Conservation (phyloP, 2,329 filamentous ascomycete genomes). For the Trichothecium roseum region DNA sequence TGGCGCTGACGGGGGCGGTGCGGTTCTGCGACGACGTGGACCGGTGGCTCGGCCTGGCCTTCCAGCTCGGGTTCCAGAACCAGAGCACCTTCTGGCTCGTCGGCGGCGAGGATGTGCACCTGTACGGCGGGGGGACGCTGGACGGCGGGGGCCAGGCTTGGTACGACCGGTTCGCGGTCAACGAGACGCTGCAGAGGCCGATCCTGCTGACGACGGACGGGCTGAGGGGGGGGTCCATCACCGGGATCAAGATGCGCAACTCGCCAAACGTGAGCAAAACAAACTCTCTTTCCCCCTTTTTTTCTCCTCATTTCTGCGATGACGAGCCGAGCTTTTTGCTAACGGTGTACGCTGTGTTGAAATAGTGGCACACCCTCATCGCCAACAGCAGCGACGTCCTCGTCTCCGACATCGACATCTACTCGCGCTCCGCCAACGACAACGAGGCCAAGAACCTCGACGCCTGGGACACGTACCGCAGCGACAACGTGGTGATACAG, state of each 20-base stretch:
- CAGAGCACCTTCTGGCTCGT: conserved; percentile 31
- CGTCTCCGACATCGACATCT: conserved; percentile 52
- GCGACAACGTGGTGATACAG: conserved; percentile 52
- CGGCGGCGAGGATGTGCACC: conserved; percentile 36
- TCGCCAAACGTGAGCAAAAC: conserved; percentile 28
- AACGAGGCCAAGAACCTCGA: conserved; percentile 52
- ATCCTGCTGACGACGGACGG: conserved; percentile 48
- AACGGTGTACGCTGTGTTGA: no score
- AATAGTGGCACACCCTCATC: conserved; percentile 41
- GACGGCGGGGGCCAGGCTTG: conserved; percentile 56
- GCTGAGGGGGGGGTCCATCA: conserved; percentile 45
- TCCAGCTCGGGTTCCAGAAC: conserved; percentile 56
- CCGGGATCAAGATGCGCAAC: conserved; percentile 49
- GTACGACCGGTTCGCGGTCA: conserved; percentile 49
- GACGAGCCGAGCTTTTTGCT: conserved; percentile 11
- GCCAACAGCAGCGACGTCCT: conserved; percentile 56
- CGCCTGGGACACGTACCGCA: conserved; percentile 55
- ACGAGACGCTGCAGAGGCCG: conserved; percentile 47
- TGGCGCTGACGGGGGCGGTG: conserved; percentile 45
- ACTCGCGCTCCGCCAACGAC: conserved; percentile 38
- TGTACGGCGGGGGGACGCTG: conserved; percentile 48
- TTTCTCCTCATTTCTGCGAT: no score
- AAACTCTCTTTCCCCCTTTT: no score
- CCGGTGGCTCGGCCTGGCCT: conserved; percentile 57
- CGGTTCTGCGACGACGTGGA: conserved; percentile 56